Base-by-base conservation (phyloP, 73 alveolate genomes). In the Effrenium voratum region DNA sequence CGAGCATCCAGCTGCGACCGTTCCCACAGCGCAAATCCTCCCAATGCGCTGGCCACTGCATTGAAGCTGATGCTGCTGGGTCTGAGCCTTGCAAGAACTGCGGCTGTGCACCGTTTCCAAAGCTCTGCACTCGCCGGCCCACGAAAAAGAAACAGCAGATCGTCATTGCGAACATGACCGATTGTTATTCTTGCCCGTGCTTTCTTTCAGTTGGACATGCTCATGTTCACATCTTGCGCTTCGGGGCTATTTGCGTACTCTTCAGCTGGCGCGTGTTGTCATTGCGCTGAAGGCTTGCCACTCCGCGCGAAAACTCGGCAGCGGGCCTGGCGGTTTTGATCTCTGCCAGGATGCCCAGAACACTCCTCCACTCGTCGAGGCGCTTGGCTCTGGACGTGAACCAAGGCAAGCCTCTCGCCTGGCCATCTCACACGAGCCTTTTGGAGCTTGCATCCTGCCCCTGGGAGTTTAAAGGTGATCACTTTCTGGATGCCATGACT, bases 11-110 rank as follows among this genome's bases (percentile, higher is more conserved):
- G 30, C 30, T 43, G 50, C 6, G 95, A 63, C 84, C 68, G 44
- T 36, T 87, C 85, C 95, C 95, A 87, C 45, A 60, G 52, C 3
- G 57, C n/a, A 8, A 47, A 38, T 10, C 95, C 68, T 40, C 85
- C 80, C 43, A 60, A 49, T 38, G 59, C 95, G 76, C 68, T 32
- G 66, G 84, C 95, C n/a, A 87, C 76, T 13, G 95, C 95, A 66
- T 87, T 87, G 84, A 87, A 87, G 95, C 95, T 87, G 43, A 87
- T 72, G 12, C 85, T 87, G 19, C 75, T 77, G 12, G 95, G 72
- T 68, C 63, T 83, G 41, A 87, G 95, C 95, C 95, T 87, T 68
- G 36, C 57, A 40, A 6, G 10, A 3, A 1, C 26, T 30, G 4
- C 79, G 16, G 40, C 40, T 3, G 80, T 26, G 80, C 41, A 10